These are phyloP conservation scores for Aspergillus haitiensis DNA, from an alignment of 495 filamentous ascomycete genomes.

Conservation along the genomic window DNA sequence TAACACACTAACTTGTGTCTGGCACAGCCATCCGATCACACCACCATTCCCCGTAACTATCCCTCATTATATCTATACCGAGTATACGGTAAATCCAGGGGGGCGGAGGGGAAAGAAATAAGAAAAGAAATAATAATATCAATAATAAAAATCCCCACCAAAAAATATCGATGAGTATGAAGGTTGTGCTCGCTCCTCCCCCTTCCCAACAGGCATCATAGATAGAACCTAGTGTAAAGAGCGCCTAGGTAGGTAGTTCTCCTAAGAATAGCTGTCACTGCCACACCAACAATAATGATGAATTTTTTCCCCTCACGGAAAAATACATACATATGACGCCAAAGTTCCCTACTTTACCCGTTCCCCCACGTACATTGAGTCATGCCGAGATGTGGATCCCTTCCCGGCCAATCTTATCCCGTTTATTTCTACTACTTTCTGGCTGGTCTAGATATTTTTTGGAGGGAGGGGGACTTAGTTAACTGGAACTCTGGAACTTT, in stretches of 20 bases:
- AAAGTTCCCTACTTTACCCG: constrained; percentile 18
- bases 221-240: no score
- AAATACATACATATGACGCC: neutral
- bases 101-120: neutral
- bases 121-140: neutral
- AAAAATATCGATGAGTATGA: no score
- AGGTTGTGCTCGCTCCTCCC: no score
- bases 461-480: no score
- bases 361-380: constrained; percentile 21
- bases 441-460: neutral
- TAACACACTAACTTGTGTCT: no score
- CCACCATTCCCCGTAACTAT: neutral
- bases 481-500: no score
- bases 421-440: neutral
- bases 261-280: neutral
- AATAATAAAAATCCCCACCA: no score
- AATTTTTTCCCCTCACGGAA: neutral
- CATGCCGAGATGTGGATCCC: constrained; percentile 11
- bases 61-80: neutral
- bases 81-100: no score
- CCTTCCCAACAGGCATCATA: no score
- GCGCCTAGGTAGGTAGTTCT: no score
- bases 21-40: neutral
- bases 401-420: neutral
- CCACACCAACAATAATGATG: constrained; percentile 4